Percentiles rank a stretch among this genome's conserved stretches.
Evolutionary conservation across 164 flowering plant genomes (phyloP).

Genomic region (Berberis vulgaris): DNA sequence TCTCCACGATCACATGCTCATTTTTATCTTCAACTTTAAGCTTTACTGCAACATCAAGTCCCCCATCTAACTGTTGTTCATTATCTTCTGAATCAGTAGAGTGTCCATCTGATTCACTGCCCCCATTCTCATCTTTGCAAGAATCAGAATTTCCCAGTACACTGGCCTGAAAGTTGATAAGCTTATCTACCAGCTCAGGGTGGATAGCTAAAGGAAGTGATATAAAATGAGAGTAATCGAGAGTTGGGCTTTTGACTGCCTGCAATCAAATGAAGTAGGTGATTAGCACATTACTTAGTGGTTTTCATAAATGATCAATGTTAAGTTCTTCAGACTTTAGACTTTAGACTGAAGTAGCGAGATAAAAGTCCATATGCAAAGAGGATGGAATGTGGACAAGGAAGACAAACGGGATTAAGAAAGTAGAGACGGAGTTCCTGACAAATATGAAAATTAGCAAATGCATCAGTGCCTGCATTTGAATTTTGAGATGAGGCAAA

Average conservation of each 20-base stretch:
- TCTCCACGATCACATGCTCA: constrained; percentile 33
- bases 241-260: constrained; percentile 61
- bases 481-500: no score
- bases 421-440: no score
- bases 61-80: constrained; percentile 15
- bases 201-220: constrained; percentile 93
- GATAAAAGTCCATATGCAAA: no score
- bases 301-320: no score
- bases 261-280: constrained; percentile 20
- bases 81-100: constrained; percentile 29
- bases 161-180: constrained; percentile 61
- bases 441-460: no score
- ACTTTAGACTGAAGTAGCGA: no score
- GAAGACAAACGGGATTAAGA: no score
- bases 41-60: constrained; percentile 33
- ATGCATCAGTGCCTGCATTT: no score
- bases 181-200: constrained; percentile 80
- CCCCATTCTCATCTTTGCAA: constrained; percentile 20
- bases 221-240: constrained; percentile 84
- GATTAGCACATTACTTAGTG: no score
- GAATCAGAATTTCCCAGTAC: constrained; percentile 36
- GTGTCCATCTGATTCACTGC: constrained; percentile 30
- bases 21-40: constrained; percentile 36
- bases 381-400: no score
- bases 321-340: no score